Evolutionary conservation across 2,329 filamentous ascomycete genomes (phyloP).

Genomic region (Ampelomyces quisqualis): DNA sequence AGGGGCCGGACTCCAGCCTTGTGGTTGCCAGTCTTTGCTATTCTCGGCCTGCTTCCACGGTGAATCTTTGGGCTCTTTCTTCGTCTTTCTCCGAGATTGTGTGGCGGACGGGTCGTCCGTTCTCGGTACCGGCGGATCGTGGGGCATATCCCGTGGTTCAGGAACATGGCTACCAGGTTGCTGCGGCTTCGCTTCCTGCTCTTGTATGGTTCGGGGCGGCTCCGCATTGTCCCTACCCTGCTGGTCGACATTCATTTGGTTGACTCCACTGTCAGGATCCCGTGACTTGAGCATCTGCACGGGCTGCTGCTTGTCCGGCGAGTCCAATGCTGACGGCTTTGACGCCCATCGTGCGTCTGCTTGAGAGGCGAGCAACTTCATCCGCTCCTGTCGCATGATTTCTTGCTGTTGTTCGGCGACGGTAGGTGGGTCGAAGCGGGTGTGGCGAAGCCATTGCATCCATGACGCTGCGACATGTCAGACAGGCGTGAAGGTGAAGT

Average conservation of each 20-base stretch:
- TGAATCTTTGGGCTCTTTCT: slow-evolving; percentile 37
- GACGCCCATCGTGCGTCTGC: slow-evolving; percentile 64
- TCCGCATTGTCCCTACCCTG: slow-evolving; percentile 33
- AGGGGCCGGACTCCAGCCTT: slow-evolving; percentile 48
- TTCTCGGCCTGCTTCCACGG: slow-evolving; percentile 46
- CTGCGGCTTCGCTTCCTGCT: slow-evolving; percentile 4
- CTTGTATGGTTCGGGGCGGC: slow-evolving; percentile 2
- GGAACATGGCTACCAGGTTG: slow-evolving; percentile 7
- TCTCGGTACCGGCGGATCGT: slow-evolving; percentile 21
- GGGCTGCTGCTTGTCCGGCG: slow-evolving; percentile 53
- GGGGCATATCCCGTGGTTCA: slow-evolving; percentile 21
- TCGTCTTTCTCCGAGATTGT: slow-evolving; percentile 24
- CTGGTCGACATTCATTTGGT: slow-evolving; percentile 36
- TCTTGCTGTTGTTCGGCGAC: slow-evolving; percentile 62
- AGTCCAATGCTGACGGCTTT: slow-evolving; percentile 60
- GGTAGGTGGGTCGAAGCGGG: slow-evolving; percentile 57
- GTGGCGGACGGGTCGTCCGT: slow-evolving; percentile 14
- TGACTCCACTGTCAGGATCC: slow-evolving; percentile 45
- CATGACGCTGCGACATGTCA: slow-evolving; percentile 55
- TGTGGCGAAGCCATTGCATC: slow-evolving; percentile 68
- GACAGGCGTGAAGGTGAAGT: background rate
- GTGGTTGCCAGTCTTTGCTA: slow-evolving; percentile 51
- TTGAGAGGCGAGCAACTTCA: slow-evolving; percentile 60
- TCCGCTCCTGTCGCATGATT: slow-evolving; percentile 56
- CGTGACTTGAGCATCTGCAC: slow-evolving; percentile 48